Conservation (phyloP, 2,329 filamentous ascomycete genomes). For the Fusarium phyllophilum region DNA sequence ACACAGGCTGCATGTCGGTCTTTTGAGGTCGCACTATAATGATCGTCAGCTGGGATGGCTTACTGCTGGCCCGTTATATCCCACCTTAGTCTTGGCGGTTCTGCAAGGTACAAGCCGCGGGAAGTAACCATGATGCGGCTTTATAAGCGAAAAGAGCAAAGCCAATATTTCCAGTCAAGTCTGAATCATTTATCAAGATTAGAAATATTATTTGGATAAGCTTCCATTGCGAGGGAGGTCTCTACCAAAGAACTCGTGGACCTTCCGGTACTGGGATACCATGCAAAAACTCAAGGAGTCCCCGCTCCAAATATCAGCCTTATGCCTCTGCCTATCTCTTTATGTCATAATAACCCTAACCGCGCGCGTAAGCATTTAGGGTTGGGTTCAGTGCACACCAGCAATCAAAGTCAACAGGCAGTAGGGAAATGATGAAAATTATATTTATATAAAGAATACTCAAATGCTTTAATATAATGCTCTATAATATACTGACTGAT, state of each 20-base stretch:
- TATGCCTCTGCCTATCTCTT: not conserved
- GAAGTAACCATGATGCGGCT: not conserved
- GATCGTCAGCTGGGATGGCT: not conserved
- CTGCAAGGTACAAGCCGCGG: not conserved
- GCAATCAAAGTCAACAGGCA: not conserved
- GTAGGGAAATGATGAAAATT: too few species aligned
- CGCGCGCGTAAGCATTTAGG: not conserved
- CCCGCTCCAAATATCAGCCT: not conserved
- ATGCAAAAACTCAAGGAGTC: not conserved
- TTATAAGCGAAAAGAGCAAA: not conserved
- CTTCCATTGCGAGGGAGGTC: not conserved
- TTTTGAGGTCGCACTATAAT: not conserved
- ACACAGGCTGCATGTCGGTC: not conserved
- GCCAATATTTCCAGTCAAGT: not conserved
- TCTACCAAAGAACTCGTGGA: not conserved
- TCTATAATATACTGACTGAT: too few species aligned
- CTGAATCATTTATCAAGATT: accelerated
- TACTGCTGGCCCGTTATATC: accelerated
- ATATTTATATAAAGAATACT: too few species aligned
- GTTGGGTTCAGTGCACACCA: not conserved
- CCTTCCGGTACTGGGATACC: not conserved
- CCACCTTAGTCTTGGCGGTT: not conserved
- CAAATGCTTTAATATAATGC: too few species aligned
- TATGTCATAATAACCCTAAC: not conserved
- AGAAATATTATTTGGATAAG: not conserved